Base-by-base conservation (phyloP, 345 rosid genomes). In the Toxicodendron radicans region DNA sequence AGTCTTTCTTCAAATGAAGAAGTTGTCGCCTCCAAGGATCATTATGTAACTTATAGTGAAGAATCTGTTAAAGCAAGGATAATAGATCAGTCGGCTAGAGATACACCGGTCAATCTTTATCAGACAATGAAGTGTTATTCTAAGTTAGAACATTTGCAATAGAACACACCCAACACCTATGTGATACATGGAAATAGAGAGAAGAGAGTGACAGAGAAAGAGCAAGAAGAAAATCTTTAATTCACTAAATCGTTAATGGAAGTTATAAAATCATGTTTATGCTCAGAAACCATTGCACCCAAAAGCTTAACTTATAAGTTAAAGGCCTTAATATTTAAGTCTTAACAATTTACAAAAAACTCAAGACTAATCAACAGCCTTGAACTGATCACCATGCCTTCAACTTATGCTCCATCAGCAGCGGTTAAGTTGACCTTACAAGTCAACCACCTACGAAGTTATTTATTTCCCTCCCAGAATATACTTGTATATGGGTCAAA, bases 11-110 rank as follows among this genome's bases (percentile, higher is more conserved):
- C 56, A 21, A 73, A 75, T 81, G 73, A 33, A 45, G 61, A 18
- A 82, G 81, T 72, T 83, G 79, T 76, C 45, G 83, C 79, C 99
- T 86, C 99, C 98, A 95, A 52, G 91, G 93, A 72, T 92, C 98
- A 58, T 92, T 90, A 66, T 95, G 97, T 77, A 95, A 75, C 86
- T 95, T 95, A 78, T 78, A 85, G 86, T 91, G 95, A 69, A 95
- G 83, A 79, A 85, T 85, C 85, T 91, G 72, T 45, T 13, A 68
- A 63, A 18, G 32, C n/a, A 70, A 43, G 1, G 17, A 30, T 13
- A 58, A 35, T 23, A 20, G 10, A 32, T 71, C 58, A 72, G 61
- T 17, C 13, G 4, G 17, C 20, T 45, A 33, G 71, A 56, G 13
- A 56, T 21, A 53, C 9, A 27, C 56, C 49, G 6, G 7, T 1